phyloP scores from a whole-genome alignment of 106 monocot species.

The Cymbidium sinense region DNA sequence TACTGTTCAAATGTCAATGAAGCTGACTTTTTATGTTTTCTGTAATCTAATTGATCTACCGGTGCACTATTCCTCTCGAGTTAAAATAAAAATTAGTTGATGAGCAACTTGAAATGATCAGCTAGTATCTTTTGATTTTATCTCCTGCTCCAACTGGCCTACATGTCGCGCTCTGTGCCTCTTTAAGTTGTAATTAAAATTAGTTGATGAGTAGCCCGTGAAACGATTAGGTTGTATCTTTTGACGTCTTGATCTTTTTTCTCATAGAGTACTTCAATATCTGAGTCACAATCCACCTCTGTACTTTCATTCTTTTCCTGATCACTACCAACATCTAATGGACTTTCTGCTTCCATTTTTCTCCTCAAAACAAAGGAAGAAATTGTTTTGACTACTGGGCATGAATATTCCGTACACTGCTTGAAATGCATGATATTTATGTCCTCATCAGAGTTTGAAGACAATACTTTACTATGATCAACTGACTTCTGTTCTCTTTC shows the following conservation, averaged over 20 bases:
- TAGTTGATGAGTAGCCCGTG: slow-evolving; percentile 1
- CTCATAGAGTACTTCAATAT: slow-evolving; percentile 42
- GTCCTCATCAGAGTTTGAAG: neutral
- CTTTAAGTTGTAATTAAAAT: neutral
- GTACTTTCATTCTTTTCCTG: neutral
- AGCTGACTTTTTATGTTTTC: neutral
- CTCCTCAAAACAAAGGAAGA: neutral
- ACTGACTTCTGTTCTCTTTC: slow-evolving; percentile 9
- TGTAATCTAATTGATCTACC: neutral
- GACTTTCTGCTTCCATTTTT: neutral
- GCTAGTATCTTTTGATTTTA: slow-evolving; percentile 5
- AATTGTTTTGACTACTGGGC: slow-evolving; percentile 13
- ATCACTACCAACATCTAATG: slow-evolving; percentile 1
- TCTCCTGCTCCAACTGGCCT: neutral
- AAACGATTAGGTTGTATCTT: slow-evolving; percentile 46
- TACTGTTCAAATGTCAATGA: too few species aligned
- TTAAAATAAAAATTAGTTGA: slow-evolving; percentile 1
- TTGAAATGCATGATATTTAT: slow-evolving; percentile 33
- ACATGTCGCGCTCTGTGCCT: neutral
- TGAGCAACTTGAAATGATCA: slow-evolving; percentile 34
- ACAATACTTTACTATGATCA: slow-evolving; percentile 4
- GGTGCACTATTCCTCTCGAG: neutral
- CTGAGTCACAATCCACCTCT: slow-evolving; percentile 19
- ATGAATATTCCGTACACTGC: slow-evolving; percentile 2
- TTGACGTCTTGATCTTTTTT: slow-evolving; percentile 23